phyloP scores from a whole-genome alignment of 768 basidiomycete species.

The Paxillus rubicundulus region DNA sequence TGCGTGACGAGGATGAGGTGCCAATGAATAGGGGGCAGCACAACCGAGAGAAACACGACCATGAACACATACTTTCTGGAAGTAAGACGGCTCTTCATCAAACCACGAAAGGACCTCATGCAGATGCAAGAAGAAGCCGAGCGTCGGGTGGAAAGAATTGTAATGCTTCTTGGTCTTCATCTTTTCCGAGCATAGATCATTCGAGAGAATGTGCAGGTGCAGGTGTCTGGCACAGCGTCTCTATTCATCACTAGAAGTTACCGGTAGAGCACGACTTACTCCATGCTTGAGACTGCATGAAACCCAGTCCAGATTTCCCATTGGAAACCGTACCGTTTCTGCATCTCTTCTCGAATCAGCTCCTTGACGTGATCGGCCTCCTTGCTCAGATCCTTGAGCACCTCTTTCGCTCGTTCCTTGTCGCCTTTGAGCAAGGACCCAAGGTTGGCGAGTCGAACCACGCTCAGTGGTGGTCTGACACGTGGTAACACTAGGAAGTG shows the following conservation, averaged over 20 bases:
- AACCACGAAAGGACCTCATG: slow-evolving; percentile 82
- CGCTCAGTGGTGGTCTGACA: slow-evolving; percentile 28
- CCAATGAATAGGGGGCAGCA: background rate
- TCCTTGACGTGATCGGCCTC: slow-evolving; percentile 55
- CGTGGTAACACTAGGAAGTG: slow-evolving; percentile 88
- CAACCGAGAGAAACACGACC: background rate
- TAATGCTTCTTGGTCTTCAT: slow-evolving; percentile 90
- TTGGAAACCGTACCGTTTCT: slow-evolving; percentile 64
- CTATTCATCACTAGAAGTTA: background rate
- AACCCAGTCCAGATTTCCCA: slow-evolving; percentile 83
- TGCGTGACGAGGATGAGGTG: slow-evolving; percentile 21
- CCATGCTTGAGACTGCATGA: slow-evolving; percentile 83
- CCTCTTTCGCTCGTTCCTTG: slow-evolving; percentile 49
- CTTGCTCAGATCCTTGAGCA: slow-evolving; percentile 51
- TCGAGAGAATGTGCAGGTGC: slow-evolving; percentile 83
- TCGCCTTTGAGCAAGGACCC: slow-evolving; percentile 53
- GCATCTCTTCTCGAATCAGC: slow-evolving; percentile 80
- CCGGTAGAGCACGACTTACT: slow-evolving; percentile 46
- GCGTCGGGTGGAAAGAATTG: slow-evolving; percentile 84
- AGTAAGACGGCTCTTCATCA: slow-evolving; percentile 59
- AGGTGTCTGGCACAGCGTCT: slow-evolving; percentile 52
- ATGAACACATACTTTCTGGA: slow-evolving; percentile 41
- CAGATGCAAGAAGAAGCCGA: slow-evolving; percentile 80
- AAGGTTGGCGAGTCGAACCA: slow-evolving; percentile 50
- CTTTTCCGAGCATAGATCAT: slow-evolving; percentile 64